These are phyloP conservation scores for Camellia granthamiana DNA, from an alignment of 148 eudicot species.

Conservation along the genomic window DNA sequence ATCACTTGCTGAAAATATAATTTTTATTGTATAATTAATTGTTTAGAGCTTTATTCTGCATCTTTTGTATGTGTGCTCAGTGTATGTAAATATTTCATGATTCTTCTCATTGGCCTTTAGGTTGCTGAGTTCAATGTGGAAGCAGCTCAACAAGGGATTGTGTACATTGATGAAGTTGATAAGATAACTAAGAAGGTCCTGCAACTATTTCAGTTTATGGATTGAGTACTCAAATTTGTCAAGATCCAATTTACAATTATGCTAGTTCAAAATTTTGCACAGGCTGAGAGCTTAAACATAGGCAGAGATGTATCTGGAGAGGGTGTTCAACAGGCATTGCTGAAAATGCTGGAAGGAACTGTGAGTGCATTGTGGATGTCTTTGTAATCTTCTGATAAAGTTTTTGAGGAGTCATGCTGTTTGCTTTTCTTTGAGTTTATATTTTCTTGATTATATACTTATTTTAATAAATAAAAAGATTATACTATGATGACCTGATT, in stretches of 20 bases:
- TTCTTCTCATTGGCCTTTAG: constrained; percentile 20
- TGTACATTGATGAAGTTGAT: constrained; percentile 49
- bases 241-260: neutral
- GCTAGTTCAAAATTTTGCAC: neutral
- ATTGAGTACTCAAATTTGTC: neutral
- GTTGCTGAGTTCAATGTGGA: constrained; percentile 40
- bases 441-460: neutral
- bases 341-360: constrained; percentile 51
- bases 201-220: constrained; percentile 15
- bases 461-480: neutral
- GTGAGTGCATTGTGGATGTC: constrained; percentile 21
- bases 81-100: neutral
- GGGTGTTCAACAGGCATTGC: constrained; percentile 46
- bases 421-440: constrained; percentile 2
- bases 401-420: neutral
- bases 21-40: neutral
- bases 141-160: constrained; percentile 48
- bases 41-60: neutral
- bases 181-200: constrained; percentile 42
- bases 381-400: neutral
- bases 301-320: constrained; percentile 51
- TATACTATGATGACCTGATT: neutral
- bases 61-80: neutral
- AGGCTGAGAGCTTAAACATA: constrained; percentile 39
- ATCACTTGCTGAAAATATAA: neutral